Conservation (phyloP, 768 basidiomycete species). For the Trametes maxima region DNA sequence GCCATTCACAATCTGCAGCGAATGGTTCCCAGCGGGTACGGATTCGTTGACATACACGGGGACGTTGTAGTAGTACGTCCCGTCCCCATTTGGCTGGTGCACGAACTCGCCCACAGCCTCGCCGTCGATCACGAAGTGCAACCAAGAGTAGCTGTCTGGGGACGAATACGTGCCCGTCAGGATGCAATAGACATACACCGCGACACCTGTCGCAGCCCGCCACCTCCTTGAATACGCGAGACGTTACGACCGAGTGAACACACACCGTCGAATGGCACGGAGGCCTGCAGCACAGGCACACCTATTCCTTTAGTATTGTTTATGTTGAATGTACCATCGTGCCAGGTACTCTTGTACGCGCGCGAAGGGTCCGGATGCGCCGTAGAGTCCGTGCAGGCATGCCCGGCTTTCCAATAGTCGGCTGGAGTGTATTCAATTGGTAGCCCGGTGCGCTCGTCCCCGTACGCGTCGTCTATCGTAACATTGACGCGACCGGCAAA, state of each 20-base stretch:
- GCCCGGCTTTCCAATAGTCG: slow-evolving; percentile 11
- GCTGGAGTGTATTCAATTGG: slow-evolving; percentile 6
- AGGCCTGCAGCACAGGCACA: slow-evolving; percentile 26
- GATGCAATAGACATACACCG: slow-evolving; percentile 46
- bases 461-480: slow-evolving; percentile 10
- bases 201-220: slow-evolving; percentile 35
- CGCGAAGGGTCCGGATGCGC: slow-evolving; percentile 5
- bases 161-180: slow-evolving; percentile 29
- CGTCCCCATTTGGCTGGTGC: slow-evolving; percentile 23
- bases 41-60: slow-evolving; percentile 36
- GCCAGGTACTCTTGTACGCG: slow-evolving; percentile 19
- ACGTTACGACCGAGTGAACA: not conserved
- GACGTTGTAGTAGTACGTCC: slow-evolving; percentile 36
- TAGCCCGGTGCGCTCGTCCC: not conserved
- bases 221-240: not conserved
- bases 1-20: slow-evolving; percentile 38
- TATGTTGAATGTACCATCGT: slow-evolving; percentile 9
- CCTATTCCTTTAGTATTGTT: slow-evolving; percentile 11
- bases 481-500: not conserved
- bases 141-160: slow-evolving; percentile 35
- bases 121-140: slow-evolving; percentile 43
- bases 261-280: slow-evolving; percentile 40
- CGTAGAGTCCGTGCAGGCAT: slow-evolving; percentile 11
- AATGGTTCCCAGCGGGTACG: slow-evolving; percentile 34
- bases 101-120: slow-evolving; percentile 33